A percentile compares a stretch with the other conserved stretches of the same genome.
Evolutionary conservation across 805 yeast species (phyloP).

Genomic region (Kodamaea neixiangensis): DNA sequence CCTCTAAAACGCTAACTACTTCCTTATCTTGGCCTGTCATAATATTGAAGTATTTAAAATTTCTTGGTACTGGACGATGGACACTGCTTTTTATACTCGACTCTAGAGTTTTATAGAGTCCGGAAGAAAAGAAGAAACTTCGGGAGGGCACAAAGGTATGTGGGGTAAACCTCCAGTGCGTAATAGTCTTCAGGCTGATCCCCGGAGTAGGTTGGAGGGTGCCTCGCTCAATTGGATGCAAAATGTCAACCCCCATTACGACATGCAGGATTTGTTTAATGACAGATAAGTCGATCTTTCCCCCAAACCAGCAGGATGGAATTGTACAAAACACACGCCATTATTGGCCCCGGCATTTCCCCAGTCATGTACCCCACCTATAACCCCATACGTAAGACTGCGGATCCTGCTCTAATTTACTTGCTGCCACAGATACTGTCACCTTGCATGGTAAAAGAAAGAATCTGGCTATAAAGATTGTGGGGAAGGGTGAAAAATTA

Average conservation of each 20-base stretch:
- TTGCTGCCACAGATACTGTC: too few species aligned
- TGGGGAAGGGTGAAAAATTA: neutral
- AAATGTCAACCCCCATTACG: neutral
- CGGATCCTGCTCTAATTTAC: neutral
- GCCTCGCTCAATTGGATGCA: neutral
- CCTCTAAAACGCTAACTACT: neutral
- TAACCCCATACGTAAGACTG: neutral
- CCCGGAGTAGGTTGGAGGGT: neutral
- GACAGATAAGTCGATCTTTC: neutral
- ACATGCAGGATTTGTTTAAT: neutral
- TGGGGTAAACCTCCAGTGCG: neutral
- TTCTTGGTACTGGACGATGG: neutral
- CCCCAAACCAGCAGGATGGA: neutral
- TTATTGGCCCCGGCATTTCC: neutral
- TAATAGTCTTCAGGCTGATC: neutral
- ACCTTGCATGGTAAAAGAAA: neutral
- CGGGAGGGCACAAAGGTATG: neutral
- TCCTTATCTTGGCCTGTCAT: conserved; percentile 5
- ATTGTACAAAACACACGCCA: neutral
- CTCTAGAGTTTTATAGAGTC: neutral
- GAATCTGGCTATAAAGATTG: neutral
- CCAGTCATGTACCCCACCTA: neutral
- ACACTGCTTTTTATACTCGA: neutral
- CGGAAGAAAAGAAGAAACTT: neutral
- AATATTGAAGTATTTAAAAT: neutral